Evolutionary conservation across 2,329 filamentous ascomycete genomes (phyloP).

Genomic region (Sporothrix phasma): DNA sequence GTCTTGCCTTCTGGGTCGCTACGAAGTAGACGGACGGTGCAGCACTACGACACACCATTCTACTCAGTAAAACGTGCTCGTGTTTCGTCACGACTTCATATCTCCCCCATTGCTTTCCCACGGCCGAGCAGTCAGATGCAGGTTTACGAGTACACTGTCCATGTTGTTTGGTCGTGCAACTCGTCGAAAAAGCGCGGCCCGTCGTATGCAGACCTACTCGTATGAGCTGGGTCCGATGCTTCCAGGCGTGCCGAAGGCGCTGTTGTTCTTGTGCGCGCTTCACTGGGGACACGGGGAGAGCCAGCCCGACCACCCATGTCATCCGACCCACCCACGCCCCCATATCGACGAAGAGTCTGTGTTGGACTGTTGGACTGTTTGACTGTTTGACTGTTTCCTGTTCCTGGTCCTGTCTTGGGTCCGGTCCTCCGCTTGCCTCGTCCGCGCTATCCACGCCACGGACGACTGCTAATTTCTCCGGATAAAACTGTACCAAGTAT

Average conservation of each 20-base stretch:
- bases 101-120: not conserved
- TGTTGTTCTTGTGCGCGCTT: not conserved
- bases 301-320: conserved; percentile 4
- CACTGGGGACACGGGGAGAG: not conserved
- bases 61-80: not conserved
- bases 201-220: too few species aligned
- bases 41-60: not conserved
- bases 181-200: too few species aligned
- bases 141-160: too few species aligned
- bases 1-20: not conserved
- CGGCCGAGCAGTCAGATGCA: not conserved
- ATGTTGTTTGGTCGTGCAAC: not conserved
- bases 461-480: not conserved
- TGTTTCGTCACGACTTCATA: not conserved
- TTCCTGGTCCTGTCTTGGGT: too few species aligned
- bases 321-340: not conserved
- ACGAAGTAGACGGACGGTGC: too few species aligned
- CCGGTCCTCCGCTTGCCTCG: not conserved
- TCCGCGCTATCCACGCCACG: not conserved
- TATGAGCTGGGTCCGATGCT: not conserved
- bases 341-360: too few species aligned
- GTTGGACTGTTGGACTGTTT: too few species aligned
- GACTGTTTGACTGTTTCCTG: not conserved
- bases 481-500: not conserved
- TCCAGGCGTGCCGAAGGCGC: conserved; percentile 1